Percentiles rank a stretch among this genome's conserved stretches.
Evolutionary conservation across 768 basidiomycete genomes (phyloP).

Genomic region (Mycena chlorophos): DNA sequence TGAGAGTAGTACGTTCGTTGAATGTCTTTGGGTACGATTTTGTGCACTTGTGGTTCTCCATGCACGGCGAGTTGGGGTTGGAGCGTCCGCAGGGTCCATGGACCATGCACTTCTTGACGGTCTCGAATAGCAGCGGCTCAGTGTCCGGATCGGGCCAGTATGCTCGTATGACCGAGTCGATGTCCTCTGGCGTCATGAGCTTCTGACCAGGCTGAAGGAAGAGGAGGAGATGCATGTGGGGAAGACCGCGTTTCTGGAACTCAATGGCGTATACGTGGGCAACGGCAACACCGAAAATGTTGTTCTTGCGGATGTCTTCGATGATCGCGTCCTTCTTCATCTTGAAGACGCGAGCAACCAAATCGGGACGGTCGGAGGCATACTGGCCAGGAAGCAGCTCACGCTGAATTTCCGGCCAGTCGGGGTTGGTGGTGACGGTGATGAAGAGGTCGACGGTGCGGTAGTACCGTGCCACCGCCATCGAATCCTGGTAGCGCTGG

Average conservation of each 20-base stretch:
- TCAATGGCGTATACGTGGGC: constrained; percentile 41
- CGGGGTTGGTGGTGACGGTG: constrained; percentile 29
- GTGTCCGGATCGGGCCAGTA: constrained; percentile 33
- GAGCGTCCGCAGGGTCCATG: constrained; percentile 35
- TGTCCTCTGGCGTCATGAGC: constrained; percentile 17
- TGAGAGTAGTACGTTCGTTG: constrained; percentile 26
- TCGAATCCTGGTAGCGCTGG: constrained; percentile 3
- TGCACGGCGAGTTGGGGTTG: constrained; percentile 36
- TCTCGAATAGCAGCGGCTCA: constrained; percentile 22
- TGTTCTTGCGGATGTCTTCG: background rate
- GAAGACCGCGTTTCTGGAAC: constrained; percentile 46
- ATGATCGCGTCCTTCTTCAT: background rate
- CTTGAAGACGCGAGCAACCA: constrained; percentile 30
- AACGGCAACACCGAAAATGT: background rate
- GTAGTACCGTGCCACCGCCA: background rate
- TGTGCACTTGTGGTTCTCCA: background rate
- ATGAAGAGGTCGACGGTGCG: background rate
- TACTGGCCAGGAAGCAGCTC: constrained; percentile 24
- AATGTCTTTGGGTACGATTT: background rate
- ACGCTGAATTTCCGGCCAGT: constrained; percentile 37
- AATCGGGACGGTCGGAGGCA: constrained; percentile 17
- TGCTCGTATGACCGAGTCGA: constrained; percentile 36
- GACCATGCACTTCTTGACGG: constrained; percentile 38
- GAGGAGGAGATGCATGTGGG: constrained; percentile 44
- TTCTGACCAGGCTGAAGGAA: constrained; percentile 25